phyloP scores from a whole-genome alignment of 2,329 filamentous ascomycete genomes.

The Fusarium palustre region DNA sequence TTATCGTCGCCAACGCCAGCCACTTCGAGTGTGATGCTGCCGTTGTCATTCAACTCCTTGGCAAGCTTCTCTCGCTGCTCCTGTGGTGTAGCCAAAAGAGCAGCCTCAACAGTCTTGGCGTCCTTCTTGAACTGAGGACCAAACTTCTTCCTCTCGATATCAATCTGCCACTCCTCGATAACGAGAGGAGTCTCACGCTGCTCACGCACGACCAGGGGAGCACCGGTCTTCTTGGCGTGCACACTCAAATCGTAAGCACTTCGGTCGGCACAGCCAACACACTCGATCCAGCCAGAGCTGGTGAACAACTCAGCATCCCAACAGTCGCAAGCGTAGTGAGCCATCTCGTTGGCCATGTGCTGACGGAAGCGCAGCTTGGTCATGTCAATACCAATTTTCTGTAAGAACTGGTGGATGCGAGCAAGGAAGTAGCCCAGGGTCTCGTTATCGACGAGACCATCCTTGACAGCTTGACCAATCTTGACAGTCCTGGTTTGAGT shows the following conservation, averaged over 20 bases:
- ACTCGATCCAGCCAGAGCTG: conserved; percentile 97
- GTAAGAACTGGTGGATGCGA: conserved; percentile 89
- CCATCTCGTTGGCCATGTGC: conserved; percentile 84
- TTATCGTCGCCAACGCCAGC: conserved; percentile 74
- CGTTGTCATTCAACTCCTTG: conserved; percentile 76
- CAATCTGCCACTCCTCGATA: conserved; percentile 88
- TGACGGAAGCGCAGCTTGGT: conserved; percentile 95
- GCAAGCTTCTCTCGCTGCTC: conserved; percentile 84
- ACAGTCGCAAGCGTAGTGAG: conserved; percentile 96
- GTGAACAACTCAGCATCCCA: conserved; percentile 97
- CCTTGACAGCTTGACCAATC: conserved; percentile 87
- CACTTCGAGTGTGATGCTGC: conserved; percentile 83
- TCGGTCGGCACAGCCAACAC: conserved; percentile 94
- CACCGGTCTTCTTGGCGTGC: conserved; percentile 92
- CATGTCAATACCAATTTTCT: conserved; percentile 87
- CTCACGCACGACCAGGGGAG: conserved; percentile 86
- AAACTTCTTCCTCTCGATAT: conserved; percentile 95
- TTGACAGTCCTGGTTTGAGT: conserved; percentile 78
- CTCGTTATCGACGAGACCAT: conserved; percentile 92
- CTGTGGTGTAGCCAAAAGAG: conserved; percentile 80
- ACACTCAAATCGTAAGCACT: conserved; percentile 95
- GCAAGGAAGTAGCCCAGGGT: conserved; percentile 98
- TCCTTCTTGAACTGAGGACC: conserved; percentile 97
- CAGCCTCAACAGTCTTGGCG: conserved; percentile 84
- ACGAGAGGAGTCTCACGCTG: conserved; percentile 80